phyloP scores from a whole-genome alignment of 1,284 basidiomycete species.

The Puccinia novopanici region DNA sequence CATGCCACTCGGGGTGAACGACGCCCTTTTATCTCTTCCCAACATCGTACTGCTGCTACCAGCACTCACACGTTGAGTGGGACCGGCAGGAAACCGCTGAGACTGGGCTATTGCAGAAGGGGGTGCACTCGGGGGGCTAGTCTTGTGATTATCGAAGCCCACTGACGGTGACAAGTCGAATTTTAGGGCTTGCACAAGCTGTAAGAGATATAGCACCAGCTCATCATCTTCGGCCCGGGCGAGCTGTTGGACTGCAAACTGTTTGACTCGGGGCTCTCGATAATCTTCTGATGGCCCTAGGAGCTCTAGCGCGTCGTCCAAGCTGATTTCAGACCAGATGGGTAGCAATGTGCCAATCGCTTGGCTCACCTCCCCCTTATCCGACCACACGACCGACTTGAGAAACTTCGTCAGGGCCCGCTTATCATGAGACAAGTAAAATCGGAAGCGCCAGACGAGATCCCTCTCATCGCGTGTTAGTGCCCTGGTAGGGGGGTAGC shows the following conservation, averaged over 20 bases:
- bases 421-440: constrained; percentile 87
- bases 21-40: constrained; percentile 66
- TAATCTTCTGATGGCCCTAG: constrained; percentile 77
- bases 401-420: constrained; percentile 87
- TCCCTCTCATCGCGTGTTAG: constrained; percentile 92
- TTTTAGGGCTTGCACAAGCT: constrained; percentile 95
- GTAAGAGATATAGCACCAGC: constrained; percentile 84
- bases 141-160: constrained; percentile 50
- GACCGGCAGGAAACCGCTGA: constrained; percentile 25
- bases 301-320: constrained; percentile 92
- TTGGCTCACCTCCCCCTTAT: constrained; percentile 92
- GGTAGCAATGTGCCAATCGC: constrained; percentile 93
- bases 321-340: constrained; percentile 94
- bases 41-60: constrained; percentile 62
- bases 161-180: constrained; percentile 67
- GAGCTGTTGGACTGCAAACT: constrained; percentile 89
- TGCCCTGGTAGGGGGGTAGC: constrained; percentile 83
- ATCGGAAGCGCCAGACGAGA: constrained; percentile 96
- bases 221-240: constrained; percentile 95
- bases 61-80: constrained; percentile 44
- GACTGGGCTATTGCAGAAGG: constrained; percentile 51
- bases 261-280: constrained; percentile 83
- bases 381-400: constrained; percentile 96
- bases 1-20: constrained; percentile 55
- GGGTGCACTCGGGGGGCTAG: constrained; percentile 59